phyloP scores from a whole-genome alignment of 2,329 filamentous ascomycete genomes.

The Tolypocladium inflatum region DNA sequence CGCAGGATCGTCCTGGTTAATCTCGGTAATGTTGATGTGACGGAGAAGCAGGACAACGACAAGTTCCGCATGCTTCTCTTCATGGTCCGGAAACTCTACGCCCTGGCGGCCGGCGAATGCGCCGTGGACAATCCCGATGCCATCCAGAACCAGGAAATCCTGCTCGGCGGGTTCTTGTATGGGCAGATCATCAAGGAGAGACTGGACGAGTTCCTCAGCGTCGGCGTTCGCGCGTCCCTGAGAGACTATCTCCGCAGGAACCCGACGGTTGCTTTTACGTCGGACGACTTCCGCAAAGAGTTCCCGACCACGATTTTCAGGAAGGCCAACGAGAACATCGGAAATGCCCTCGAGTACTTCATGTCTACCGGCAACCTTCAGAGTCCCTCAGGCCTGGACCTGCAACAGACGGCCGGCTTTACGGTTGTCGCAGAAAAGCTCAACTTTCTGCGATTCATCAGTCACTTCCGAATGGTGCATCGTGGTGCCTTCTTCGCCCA shows the following conservation, averaged over 20 bases:
- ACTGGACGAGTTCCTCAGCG: slow-evolving; percentile 74
- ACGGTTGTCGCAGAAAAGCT: slow-evolving; percentile 97
- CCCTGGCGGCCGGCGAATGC: slow-evolving; percentile 86
- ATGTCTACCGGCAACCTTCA: slow-evolving; percentile 89
- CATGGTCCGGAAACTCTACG: slow-evolving; percentile 94
- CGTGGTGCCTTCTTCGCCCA: slow-evolving; percentile 98
- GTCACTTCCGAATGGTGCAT: slow-evolving; percentile 98
- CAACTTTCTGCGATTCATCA: slow-evolving; percentile 97
- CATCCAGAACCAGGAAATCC: slow-evolving; percentile 89
- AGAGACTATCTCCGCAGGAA: slow-evolving; percentile 47
- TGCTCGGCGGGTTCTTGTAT: slow-evolving; percentile 88
- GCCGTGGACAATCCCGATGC: slow-evolving; percentile 93
- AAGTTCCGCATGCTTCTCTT: slow-evolving; percentile 93
- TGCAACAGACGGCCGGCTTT: slow-evolving; percentile 91
- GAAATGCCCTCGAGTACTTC: slow-evolving; percentile 85
- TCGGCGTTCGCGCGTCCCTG: slow-evolving; percentile 39
- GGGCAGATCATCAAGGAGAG: slow-evolving; percentile 93
- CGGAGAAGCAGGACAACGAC: slow-evolving; percentile 73
- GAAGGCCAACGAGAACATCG: slow-evolving; percentile 80
- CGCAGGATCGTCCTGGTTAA: slow-evolving; percentile 86
- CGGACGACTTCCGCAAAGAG: slow-evolving; percentile 67
- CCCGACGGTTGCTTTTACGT: slow-evolving; percentile 63
- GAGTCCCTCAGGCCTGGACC: slow-evolving; percentile 82
- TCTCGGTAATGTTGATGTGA: slow-evolving; percentile 76
- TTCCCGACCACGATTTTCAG: slow-evolving; percentile 71